phyloP scores from a whole-genome alignment of 495 filamentous ascomycete species.

The Aspergillus ostianus region DNA sequence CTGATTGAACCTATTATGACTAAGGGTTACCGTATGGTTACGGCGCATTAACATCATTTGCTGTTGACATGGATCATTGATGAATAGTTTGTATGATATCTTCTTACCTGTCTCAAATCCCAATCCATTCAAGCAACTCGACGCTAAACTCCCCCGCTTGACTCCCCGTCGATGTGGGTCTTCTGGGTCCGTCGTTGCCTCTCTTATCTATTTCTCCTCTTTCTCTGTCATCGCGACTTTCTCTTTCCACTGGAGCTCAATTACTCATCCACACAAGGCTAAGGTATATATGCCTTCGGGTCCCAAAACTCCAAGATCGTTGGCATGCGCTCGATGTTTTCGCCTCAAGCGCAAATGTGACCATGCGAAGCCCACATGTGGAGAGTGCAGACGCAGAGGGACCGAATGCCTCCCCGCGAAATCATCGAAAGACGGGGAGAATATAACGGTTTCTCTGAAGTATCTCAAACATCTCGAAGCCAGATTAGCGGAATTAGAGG shows the following conservation, averaged over 20 bases:
- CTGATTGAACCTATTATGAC: background rate
- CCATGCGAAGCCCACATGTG: conserved; percentile 32
- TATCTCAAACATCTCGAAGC: conserved; percentile 32
- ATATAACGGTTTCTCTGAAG: conserved; percentile 31
- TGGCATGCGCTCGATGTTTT: conserved; percentile 36
- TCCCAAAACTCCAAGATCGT: conserved; percentile 2
- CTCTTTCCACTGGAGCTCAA: conserved; percentile 20
- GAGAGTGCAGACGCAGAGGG: conserved; percentile 33
- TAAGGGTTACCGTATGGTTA: background rate
- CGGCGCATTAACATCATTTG: background rate
- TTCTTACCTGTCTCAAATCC: no score
- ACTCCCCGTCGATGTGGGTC: conserved; percentile 1
- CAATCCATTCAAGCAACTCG: background rate
- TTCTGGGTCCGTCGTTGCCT: background rate
- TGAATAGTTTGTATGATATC: no score
- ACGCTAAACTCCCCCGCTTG: background rate
- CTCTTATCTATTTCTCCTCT: background rate
- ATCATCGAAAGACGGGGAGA: conserved; percentile 29
- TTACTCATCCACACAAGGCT: conserved; percentile 24
- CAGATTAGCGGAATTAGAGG: conserved; percentile 27
- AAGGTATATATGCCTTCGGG: conserved; percentile 3
- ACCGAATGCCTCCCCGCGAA: conserved; percentile 33
- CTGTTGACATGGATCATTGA: background rate
- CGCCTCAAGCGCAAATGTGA: conserved; percentile 37
- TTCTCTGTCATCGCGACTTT: background rate